A percentile compares a stretch with the other conserved stretches of the same genome.
Evolutionary conservation across 2,329 filamentous ascomycete genomes (phyloP).

Genomic region (Tolypocladium sp.): DNA sequence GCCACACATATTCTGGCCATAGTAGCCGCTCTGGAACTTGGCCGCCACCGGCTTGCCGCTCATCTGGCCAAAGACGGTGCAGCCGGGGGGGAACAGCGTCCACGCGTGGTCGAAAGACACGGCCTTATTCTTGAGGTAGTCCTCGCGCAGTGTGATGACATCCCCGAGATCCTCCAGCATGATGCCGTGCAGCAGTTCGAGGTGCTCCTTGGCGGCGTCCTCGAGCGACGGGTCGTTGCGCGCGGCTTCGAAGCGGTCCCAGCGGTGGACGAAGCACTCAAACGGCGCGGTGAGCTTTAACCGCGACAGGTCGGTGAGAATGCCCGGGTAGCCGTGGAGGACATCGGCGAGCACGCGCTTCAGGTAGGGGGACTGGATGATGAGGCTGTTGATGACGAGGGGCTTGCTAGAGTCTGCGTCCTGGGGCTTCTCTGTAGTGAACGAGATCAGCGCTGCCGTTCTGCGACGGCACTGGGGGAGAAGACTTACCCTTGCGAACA

Average conservation of each 20-base stretch:
- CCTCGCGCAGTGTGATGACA: conserved; percentile 37
- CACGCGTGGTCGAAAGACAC: conserved; percentile 43
- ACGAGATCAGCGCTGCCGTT: background rate
- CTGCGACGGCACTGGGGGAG: too few species aligned
- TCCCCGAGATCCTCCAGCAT: conserved; percentile 42
- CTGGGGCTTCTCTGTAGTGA: conserved; percentile 28
- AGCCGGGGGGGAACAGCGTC: conserved; percentile 43
- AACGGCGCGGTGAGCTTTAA: conserved; percentile 54
- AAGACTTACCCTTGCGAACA: conserved; percentile 36
- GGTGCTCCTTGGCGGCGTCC: conserved; percentile 30
- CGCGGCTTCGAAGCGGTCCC: conserved; percentile 37
- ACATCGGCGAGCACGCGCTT: conserved; percentile 46
- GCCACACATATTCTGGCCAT: conserved; percentile 26
- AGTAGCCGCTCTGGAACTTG: conserved; percentile 26
- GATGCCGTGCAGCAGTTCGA: conserved; percentile 35
- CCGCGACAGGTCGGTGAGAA: conserved; percentile 49
- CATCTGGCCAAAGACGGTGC: conserved; percentile 27
- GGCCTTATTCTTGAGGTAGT: conserved; percentile 43
- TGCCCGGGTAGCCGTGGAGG: conserved; percentile 48
- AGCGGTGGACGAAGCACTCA: conserved; percentile 57
- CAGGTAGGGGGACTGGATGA: conserved; percentile 53
- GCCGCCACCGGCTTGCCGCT: conserved; percentile 29
- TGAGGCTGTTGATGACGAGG: conserved; percentile 51
- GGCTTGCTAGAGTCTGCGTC: conserved; percentile 50
- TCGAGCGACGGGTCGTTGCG: conserved; percentile 32